Conservation (phyloP, 371 early-diverging fungal genomes). For the Mortierella sp. region DNA sequence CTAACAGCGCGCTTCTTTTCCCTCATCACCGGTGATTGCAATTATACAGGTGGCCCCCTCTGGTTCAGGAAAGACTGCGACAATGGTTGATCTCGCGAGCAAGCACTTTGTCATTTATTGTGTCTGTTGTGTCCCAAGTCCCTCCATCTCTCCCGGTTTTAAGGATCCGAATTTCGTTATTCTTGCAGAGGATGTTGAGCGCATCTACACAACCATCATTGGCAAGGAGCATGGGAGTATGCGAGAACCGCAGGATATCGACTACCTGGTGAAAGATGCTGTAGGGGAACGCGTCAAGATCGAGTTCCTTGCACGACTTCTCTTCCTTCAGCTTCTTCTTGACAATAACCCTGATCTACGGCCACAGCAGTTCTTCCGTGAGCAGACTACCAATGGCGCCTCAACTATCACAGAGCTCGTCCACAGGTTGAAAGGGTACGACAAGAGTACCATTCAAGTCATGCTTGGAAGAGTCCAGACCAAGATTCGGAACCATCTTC, state of each 20-base stretch:
- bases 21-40: too few relatives aligned
- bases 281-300: constrained; percentile 9
- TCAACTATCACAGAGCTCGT: constrained; percentile 23
- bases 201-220: background rate
- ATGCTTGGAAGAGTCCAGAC: constrained; percentile 15
- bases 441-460: constrained; percentile 7
- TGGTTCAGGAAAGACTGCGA: constrained; percentile 42
- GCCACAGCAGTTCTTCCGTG: constrained; percentile 42
- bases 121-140: constrained; percentile 8
- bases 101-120: constrained; percentile 34
- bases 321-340: constrained; percentile 22
- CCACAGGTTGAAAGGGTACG: constrained; percentile 10
- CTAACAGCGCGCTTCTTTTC: too few relatives aligned
- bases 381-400: constrained; percentile 27
- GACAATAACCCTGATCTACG: constrained; percentile 16
- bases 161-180: constrained; percentile 12
- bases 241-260: background rate
- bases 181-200: constrained; percentile 13
- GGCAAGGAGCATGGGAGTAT: background rate
- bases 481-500: background rate
- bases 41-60: constrained; percentile 27
- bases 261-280: background rate
- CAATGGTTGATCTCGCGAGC: constrained; percentile 27
- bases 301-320: constrained; percentile 32
- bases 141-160: constrained; percentile 4